phyloP scores from a whole-genome alignment of 495 filamentous ascomycete genomes.

The Neurospora sp. region DNA sequence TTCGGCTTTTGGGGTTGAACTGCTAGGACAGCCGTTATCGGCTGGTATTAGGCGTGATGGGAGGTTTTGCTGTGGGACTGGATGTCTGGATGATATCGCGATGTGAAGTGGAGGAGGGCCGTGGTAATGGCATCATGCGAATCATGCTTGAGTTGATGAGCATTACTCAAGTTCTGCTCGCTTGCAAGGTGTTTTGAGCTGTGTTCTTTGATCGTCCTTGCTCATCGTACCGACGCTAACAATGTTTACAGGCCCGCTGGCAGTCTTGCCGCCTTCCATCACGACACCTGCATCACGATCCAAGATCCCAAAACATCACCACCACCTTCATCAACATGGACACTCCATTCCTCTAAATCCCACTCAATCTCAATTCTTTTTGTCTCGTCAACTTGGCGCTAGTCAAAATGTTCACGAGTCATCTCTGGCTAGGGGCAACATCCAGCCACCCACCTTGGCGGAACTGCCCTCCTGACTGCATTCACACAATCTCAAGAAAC shows the following conservation, averaged over 20 bases:
- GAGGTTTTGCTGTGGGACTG: background rate
- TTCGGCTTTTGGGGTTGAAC: background rate
- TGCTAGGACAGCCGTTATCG: background rate
- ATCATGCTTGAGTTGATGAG: background rate
- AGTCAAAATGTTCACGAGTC: background rate
- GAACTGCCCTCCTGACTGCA: background rate
- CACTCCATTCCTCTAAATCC: background rate
- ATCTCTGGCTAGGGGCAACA: background rate
- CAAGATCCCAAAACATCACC: background rate
- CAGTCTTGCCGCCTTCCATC: background rate
- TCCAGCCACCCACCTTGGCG: background rate
- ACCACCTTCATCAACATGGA: background rate
- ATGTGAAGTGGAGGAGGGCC: background rate
- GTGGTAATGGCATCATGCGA: background rate
- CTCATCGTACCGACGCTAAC: background rate
- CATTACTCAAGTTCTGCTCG: background rate
- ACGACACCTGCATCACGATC: background rate
- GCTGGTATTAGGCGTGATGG: background rate
- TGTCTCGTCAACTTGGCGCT: background rate
- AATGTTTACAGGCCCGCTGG: background rate
- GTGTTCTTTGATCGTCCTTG: background rate
- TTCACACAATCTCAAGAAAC: background rate
- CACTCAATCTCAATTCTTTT: background rate
- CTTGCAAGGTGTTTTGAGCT: background rate
- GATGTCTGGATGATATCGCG: background rate